These are phyloP conservation scores for Colletotrichum coccodes DNA, from an alignment of 2,329 filamentous ascomycete species.

Conservation along the genomic window DNA sequence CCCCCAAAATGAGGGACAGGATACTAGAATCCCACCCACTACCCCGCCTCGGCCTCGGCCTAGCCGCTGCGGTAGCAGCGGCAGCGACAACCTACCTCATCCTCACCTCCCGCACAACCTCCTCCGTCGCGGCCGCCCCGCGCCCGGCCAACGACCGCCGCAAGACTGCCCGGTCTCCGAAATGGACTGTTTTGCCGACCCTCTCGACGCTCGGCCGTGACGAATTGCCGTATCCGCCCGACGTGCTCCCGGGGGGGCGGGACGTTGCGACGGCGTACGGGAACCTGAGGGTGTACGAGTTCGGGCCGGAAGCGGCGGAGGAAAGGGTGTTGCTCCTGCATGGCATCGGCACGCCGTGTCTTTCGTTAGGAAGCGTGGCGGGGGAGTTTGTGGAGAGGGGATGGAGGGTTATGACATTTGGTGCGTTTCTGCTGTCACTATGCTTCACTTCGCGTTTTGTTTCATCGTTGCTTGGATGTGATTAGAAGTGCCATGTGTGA, in stretches of 20 bases:
- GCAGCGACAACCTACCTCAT: constrained; percentile 48
- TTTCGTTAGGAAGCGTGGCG: constrained; percentile 75
- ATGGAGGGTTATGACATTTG: constrained; percentile 83
- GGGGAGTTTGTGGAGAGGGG: constrained; percentile 72
- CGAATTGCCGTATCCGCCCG: constrained; percentile 71
- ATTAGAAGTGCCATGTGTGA: neutral
- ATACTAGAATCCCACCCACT: constrained; percentile 16
- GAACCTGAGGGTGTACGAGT: constrained; percentile 80
- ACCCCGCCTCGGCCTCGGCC: constrained; percentile 27
- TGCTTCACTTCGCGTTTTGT: neutral
- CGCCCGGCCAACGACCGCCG: constrained; percentile 15
- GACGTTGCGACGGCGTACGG: constrained; percentile 79
- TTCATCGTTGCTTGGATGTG: neutral
- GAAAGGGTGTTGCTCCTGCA: constrained; percentile 81
- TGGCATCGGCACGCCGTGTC: constrained; percentile 82
- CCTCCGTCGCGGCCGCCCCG: constrained; percentile 13
- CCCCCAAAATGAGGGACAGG: constrained; percentile 7
- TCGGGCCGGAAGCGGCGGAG: constrained; percentile 76
- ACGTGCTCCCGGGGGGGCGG: constrained; percentile 75
- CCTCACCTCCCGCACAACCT: constrained; percentile 40
- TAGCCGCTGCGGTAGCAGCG: constrained; percentile 33
- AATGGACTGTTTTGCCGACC: constrained; percentile 21
- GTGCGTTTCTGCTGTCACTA: constrained; percentile 54
- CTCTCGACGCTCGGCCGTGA: constrained; percentile 42
- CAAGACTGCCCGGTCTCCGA: constrained; percentile 30